Percentiles rank a stretch among this genome's conserved stretches.
Evolutionary conservation across 345 rosid genomes (phyloP).

Genomic region (Eucalyptus albens): DNA sequence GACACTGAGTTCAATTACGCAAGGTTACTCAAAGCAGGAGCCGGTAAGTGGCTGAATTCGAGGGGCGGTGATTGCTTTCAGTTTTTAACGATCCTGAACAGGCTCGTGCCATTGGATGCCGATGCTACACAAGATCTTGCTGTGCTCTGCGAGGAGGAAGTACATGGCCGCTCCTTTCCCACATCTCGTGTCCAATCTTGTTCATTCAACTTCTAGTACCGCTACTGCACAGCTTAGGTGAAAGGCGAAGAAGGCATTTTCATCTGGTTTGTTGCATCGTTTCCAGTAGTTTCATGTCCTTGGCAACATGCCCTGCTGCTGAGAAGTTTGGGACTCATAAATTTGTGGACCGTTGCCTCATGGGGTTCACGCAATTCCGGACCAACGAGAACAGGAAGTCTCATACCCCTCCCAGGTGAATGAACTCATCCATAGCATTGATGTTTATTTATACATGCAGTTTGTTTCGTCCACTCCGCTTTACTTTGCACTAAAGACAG

Average conservation of each 20-base stretch:
- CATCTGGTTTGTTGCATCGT: not conserved
- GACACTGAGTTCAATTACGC: slow-evolving; percentile 4
- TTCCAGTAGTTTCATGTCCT: not conserved
- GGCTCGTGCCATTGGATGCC: not conserved
- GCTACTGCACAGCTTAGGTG: too few relatives aligned
- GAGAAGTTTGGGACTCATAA: not conserved
- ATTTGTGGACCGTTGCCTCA: not conserved
- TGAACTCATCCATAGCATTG: too few relatives aligned
- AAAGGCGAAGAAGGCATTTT: not conserved
- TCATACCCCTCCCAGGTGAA: slow-evolving; percentile 2
- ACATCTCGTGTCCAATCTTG: not conserved
- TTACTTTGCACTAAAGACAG: too few relatives aligned
- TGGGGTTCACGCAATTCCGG: not conserved
- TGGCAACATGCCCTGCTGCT: not conserved
- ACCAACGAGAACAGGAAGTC: not conserved
- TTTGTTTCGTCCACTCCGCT: too few relatives aligned
- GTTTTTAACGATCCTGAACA: not conserved
- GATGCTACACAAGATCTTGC: not conserved
- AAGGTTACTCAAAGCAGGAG: not conserved
- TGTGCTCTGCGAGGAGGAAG: not conserved
- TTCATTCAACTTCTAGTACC: not conserved
- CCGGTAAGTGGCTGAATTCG: not conserved
- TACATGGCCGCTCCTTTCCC: not conserved
- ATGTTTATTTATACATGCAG: too few relatives aligned
- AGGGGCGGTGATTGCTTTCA: not conserved